Evolutionary conservation across 140 eudicot species (phyloP), one percentile per base, ranked within the genome.

Genomic region (Stevia rebaudiana): DNA sequence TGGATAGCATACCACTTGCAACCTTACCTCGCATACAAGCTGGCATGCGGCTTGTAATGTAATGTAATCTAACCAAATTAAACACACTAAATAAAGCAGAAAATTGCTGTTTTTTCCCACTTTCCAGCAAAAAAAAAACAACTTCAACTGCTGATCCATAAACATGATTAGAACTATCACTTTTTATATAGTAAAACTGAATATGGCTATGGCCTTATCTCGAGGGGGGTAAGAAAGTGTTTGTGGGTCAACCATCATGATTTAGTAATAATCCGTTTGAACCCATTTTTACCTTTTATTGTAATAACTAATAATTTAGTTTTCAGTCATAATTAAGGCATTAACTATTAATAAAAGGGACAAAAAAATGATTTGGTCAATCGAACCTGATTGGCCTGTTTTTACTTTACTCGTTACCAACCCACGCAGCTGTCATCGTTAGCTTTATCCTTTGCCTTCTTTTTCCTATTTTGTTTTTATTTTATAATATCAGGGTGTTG

Each of bases 381-480:
- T 23, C 37, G 36, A 61, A 61, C 52, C 23, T 37, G 67, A 25
- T 9, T 10, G 36, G 8, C 65, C 48, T 36, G 41, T 11, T 36
- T 33, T 35, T 23, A 35, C 47, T 24, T n/a, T n/a, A n/a, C n/a
- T n/a, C 1, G 13, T 33, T 33, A 39, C 22, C 33, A 58, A 58
- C 49, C 66, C 11, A 6, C 18, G 12, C 18, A 60, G 11, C 19
- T 60, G 15, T 30, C 50, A 43, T 37, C 17, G 68, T 22, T 41
- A 40, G 50, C 61, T 49, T 31, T 19, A 71, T 65, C 59, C 40
- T 65, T 65, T 23, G 50, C 55, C 24, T 48, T 18, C 19, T 8
- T 72, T 30, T 3, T 21, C 8, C 25, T 1, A 21, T 18, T n/a
- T 10, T 41, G 35, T 10, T 30, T 24, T 19, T n/a, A n/a, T n/a